Percentiles rank a stretch among this genome's conserved stretches.
phyloP scores from a whole-genome alignment of 129 eudicot species.

The Artemisia tridentata region DNA sequence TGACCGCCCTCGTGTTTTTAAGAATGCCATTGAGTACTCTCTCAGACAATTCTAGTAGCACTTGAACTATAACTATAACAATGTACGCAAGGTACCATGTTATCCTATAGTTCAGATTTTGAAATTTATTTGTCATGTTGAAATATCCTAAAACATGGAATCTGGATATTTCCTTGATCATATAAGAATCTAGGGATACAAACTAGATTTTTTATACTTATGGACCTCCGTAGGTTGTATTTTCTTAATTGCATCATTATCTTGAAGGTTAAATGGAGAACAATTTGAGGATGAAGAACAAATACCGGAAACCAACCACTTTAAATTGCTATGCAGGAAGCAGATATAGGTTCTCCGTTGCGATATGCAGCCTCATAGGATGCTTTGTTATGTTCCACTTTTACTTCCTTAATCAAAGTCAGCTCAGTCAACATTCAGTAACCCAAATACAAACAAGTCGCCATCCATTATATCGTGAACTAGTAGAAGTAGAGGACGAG shows the following conservation, averaged over 20 bases:
- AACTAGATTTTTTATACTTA: no score
- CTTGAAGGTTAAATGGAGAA: constrained; percentile 63
- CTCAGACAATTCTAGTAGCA: no score
- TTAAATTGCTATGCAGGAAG: constrained; percentile 84
- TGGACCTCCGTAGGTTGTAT: constrained; percentile 45
- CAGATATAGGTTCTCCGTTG: constrained; percentile 57
- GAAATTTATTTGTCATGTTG: constrained; percentile 6
- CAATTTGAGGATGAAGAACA: constrained; percentile 85
- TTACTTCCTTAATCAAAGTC: constrained; percentile 48
- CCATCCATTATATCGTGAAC: constrained; percentile 61
- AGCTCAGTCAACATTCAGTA: constrained; percentile 29
- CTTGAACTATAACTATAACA: background rate
- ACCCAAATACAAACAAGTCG: constrained; percentile 29
- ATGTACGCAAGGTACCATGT: constrained; percentile 8
- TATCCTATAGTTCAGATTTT: background rate
- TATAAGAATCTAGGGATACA: background rate
- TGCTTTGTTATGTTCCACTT: constrained; percentile 63
- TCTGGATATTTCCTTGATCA: constrained; percentile 2
- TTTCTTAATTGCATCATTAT: constrained; percentile 55
- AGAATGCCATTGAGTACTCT: no score
- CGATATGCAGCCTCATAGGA: constrained; percentile 65
- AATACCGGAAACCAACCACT: constrained; percentile 83
- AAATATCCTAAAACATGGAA: background rate
- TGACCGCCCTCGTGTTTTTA: no score
- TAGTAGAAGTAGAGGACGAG: constrained; percentile 86